Percentiles rank a stretch among this genome's conserved stretches.
Evolutionary conservation across 345 rosid genomes (phyloP).

Genomic region (Garcia nutans): DNA sequence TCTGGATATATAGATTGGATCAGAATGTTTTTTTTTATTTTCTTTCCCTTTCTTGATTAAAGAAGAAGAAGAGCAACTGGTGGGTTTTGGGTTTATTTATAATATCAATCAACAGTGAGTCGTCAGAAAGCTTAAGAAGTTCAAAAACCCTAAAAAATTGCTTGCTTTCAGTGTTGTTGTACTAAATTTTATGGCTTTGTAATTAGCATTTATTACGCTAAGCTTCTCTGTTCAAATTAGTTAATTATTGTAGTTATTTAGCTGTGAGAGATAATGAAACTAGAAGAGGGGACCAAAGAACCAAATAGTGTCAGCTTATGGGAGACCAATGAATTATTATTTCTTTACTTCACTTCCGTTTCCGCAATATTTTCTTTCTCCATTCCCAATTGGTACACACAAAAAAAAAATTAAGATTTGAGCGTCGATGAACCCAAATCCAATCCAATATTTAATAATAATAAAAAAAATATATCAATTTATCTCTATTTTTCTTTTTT

Average conservation of each 20-base stretch:
- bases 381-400: no score
- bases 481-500: no score
- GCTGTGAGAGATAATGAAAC: background rate
- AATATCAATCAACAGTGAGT: background rate
- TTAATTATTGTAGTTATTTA: background rate
- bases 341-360: background rate
- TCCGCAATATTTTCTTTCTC: no score
- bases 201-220: constrained; percentile 16
- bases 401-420: no score
- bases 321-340: background rate
- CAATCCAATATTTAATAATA: no score
- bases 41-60: constrained; percentile 1
- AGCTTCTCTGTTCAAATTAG: background rate
- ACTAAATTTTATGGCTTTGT: background rate
- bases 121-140: no score
- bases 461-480: no score
- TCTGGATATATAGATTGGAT: constrained; percentile 23
- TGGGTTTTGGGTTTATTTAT: constrained; percentile 1
- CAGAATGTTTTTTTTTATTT: background rate
- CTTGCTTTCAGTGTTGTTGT: no score
- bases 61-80: constrained; percentile 20
- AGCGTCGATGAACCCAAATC: no score
- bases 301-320: background rate
- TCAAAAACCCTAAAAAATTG: no score
- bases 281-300: background rate